A percentile compares a stretch with the other conserved stretches of the same genome.
These are phyloP conservation scores for Rubus parviflorus DNA, from an alignment of 306 rosid species.

Conservation along the genomic window DNA sequence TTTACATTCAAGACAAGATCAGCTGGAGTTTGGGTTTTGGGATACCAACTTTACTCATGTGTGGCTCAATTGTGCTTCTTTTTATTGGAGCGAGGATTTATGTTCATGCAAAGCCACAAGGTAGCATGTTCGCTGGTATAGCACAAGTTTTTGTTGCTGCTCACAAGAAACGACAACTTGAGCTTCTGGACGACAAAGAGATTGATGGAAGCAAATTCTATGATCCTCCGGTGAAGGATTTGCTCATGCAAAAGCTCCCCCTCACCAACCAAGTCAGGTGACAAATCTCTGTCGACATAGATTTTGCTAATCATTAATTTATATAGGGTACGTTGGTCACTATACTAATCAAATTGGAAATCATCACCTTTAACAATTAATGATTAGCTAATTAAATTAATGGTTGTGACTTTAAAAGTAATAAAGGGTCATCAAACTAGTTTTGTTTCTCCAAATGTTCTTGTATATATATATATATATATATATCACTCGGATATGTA, in stretches of 20 bases:
- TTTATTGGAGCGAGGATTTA: constrained; percentile 49
- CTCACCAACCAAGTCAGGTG: constrained; percentile 60
- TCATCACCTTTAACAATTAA: neutral
- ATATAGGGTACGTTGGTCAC: neutral
- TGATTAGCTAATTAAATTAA: neutral
- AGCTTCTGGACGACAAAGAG: constrained; percentile 29
- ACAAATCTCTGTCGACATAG: neutral
- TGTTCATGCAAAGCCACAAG: constrained; percentile 48
- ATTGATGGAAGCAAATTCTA: constrained; percentile 28
- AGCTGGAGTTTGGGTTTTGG: constrained; percentile 80
- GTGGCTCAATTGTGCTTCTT: constrained; percentile 47
- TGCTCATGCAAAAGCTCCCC: constrained; percentile 44
- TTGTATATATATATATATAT: too few relatives aligned
- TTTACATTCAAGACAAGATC: constrained; percentile 64
- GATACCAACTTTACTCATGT: constrained; percentile 53
- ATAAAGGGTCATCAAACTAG: too few relatives aligned
- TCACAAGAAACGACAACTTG: constrained; percentile 45
- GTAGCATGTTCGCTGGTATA: constrained; percentile 52
- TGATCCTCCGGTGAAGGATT: constrained; percentile 47
- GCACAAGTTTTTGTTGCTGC: constrained; percentile 57
- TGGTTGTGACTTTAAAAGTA: neutral
- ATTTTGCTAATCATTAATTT: neutral
- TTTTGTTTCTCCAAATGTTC: too few relatives aligned
- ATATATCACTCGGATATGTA: too few relatives aligned
- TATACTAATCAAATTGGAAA: neutral